Evolutionary conservation across 176 grass and related monocot species (phyloP).

Genomic region (Luzula sylvatica): DNA sequence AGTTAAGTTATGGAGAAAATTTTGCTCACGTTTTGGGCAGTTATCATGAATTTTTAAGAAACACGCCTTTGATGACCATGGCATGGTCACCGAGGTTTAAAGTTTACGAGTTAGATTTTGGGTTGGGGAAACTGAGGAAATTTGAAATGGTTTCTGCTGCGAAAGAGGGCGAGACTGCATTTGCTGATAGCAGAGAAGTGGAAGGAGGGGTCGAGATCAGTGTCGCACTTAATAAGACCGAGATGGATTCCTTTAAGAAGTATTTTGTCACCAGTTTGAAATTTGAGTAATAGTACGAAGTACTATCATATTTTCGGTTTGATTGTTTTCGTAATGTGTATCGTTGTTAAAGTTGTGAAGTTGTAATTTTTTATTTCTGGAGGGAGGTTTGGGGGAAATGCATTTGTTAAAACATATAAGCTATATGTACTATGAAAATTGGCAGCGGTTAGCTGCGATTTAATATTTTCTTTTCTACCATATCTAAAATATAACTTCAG

Average conservation of each 20-base stretch:
- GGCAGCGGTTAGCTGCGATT: too few species aligned
- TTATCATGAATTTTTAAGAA: slow-evolving; percentile 9
- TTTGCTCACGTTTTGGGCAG: slow-evolving; percentile 22
- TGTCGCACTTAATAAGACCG: slow-evolving; percentile 21
- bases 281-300: neutral
- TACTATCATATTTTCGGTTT: too few species aligned
- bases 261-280: slow-evolving; percentile 19
- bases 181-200: slow-evolving; percentile 27
- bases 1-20: slow-evolving; percentile 14
- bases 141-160: slow-evolving; percentile 46
- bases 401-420: too few species aligned
- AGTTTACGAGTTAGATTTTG: slow-evolving; percentile 32
- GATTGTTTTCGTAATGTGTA: too few species aligned
- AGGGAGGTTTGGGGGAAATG: too few species aligned
- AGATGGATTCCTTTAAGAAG: slow-evolving; percentile 28
- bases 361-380: too few species aligned
- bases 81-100: slow-evolving; percentile 24
- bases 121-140: slow-evolving; percentile 34
- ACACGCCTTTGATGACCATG: slow-evolving; percentile 20
- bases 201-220: slow-evolving; percentile 38
- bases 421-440: too few species aligned
- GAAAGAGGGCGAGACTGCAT: slow-evolving; percentile 37
- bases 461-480: too few species aligned
- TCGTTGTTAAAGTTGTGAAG: too few species aligned
- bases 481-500: too few species aligned